Evolutionary conservation across 257 asterid genomes (phyloP).

Genomic region (Solanum pennellii): DNA sequence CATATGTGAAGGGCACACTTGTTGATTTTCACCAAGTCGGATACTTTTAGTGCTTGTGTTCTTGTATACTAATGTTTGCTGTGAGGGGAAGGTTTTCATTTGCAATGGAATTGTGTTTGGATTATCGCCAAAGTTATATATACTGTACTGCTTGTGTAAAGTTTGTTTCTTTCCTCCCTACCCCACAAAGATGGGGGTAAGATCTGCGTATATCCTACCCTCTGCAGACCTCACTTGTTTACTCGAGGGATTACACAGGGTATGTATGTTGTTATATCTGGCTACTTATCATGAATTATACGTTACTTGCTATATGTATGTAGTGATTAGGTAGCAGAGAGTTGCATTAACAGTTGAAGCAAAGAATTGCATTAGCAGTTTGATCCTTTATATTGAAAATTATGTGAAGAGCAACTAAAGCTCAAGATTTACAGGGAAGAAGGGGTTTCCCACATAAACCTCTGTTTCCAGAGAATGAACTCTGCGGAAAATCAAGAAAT

Average conservation of each 20-base stretch:
- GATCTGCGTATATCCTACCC: neutral
- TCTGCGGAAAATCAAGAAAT: slow-evolving; percentile 33
- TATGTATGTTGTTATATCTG: neutral
- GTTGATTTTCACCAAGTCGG: neutral
- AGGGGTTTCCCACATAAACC: slow-evolving; percentile 65
- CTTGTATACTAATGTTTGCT: neutral
- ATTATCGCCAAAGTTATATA: neutral
- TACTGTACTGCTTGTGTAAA: neutral
- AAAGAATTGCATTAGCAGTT: neutral
- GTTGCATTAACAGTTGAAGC: neutral
- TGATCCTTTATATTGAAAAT: neutral
- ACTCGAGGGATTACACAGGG: neutral
- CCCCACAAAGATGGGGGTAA: neutral
- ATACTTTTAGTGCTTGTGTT: neutral
- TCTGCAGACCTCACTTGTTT: neutral
- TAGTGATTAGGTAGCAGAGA: neutral
- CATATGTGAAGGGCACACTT: neutral
- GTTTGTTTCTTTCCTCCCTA: neutral
- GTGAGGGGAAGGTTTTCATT: neutral
- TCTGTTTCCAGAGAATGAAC: slow-evolving; percentile 35
- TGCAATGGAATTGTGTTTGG: neutral
- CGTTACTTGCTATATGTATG: neutral
- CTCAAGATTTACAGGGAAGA: slow-evolving; percentile 24
- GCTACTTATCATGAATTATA: neutral
- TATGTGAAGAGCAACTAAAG: neutral